A percentile compares a stretch with the other conserved stretches of the same genome.
Evolutionary conservation across 2,329 filamentous ascomycete species (phyloP).

Genomic region (Purpureocillium takamizusanense): DNA sequence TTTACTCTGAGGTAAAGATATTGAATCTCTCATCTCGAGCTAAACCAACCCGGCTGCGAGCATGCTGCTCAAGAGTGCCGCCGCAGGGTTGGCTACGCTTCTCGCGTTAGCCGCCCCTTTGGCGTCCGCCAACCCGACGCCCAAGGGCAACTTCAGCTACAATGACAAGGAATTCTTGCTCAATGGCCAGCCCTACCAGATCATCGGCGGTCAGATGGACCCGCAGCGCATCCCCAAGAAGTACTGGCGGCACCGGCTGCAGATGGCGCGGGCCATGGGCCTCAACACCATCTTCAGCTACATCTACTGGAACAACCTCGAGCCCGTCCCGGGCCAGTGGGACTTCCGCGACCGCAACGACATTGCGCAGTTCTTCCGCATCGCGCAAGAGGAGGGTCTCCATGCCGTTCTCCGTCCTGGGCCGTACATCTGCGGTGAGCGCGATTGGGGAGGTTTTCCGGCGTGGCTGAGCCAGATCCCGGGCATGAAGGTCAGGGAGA

Average conservation of each 20-base stretch:
- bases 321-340: constrained; percentile 30
- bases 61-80: background rate
- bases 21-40: too few relatives aligned
- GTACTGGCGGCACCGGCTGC: constrained; percentile 44
- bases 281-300: constrained; percentile 54
- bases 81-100: background rate
- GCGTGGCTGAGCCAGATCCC: constrained; percentile 32
- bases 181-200: constrained; percentile 10
- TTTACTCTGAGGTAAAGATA: too few relatives aligned
- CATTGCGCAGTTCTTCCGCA: constrained; percentile 33
- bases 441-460: constrained; percentile 40
- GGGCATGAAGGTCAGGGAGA: constrained; percentile 29
- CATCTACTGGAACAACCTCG: constrained; percentile 40
- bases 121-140: background rate
- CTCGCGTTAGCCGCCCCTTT: background rate
- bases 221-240: constrained; percentile 36
- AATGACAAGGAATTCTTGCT: constrained; percentile 3
- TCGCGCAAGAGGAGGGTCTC: constrained; percentile 33
- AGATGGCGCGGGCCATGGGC: constrained; percentile 82
- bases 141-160: constrained; percentile 1
- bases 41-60: too few relatives aligned
- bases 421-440: constrained; percentile 39
- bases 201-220: constrained; percentile 41
- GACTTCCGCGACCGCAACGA: constrained; percentile 28
- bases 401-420: constrained; percentile 34